A percentile compares a stretch with the other conserved stretches of the same genome.
phyloP scores from a whole-genome alignment of 2,329 filamentous ascomycete species.

The Colletotrichum brevisporum region DNA sequence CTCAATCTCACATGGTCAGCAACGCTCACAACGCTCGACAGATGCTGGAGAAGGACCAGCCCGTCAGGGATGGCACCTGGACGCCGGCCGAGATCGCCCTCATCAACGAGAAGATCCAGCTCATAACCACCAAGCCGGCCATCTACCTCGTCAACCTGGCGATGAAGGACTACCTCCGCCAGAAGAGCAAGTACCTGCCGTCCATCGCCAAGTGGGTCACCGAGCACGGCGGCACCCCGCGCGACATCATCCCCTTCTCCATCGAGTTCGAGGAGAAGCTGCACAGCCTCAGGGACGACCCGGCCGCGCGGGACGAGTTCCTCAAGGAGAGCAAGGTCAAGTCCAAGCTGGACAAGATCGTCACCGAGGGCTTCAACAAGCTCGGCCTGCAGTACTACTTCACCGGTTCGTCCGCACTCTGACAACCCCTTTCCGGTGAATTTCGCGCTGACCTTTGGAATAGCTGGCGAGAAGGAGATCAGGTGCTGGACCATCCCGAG shows the following conservation, averaged over 20 bases:
- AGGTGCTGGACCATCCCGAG: conserved; percentile 59
- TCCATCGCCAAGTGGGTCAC: conserved; percentile 61
- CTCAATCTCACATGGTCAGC: not conserved
- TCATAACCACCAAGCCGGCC: conserved; percentile 61
- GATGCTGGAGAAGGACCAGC: conserved; percentile 57
- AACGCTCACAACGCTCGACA: conserved; percentile 37
- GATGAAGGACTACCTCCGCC: conserved; percentile 62
- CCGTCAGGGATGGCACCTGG: conserved; percentile 59
- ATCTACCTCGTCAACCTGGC: conserved; percentile 62
- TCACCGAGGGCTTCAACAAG: conserved; percentile 60
- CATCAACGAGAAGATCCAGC: conserved; percentile 62
- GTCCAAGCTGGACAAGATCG: conserved; percentile 58
- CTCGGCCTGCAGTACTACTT: conserved; percentile 62
- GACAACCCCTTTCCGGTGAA: not conserved
- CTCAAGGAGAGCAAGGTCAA: conserved; percentile 58
- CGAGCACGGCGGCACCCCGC: conserved; percentile 56
- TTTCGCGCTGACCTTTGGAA: conserved; percentile 19
- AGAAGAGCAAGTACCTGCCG: conserved; percentile 62
- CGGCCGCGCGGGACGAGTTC: conserved; percentile 51
- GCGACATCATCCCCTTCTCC: conserved; percentile 60
- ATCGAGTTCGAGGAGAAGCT: conserved; percentile 62
- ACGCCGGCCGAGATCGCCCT: conserved; percentile 58
- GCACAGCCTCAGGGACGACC: conserved; percentile 55
- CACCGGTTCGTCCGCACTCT: conserved; percentile 47
- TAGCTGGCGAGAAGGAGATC: conserved; percentile 61